Percentiles rank a stretch among this genome's conserved stretches.
Evolutionary conservation across 2,329 filamentous ascomycete species (phyloP).

Genomic region (Ophiostoma novo-ulmi): DNA sequence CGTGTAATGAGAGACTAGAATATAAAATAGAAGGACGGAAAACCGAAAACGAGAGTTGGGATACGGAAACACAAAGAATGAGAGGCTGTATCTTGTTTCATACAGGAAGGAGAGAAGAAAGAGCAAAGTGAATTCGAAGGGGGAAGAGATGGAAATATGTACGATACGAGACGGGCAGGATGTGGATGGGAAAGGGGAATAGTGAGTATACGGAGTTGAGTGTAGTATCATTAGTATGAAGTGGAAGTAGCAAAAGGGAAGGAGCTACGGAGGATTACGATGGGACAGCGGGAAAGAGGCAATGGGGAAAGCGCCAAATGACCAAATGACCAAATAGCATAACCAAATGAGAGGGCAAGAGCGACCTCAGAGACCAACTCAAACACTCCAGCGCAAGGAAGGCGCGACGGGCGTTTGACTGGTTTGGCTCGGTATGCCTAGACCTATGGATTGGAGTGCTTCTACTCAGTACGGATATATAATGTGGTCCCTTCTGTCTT

Average conservation of each 20-base stretch:
- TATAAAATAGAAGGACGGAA: conserved; percentile 14
- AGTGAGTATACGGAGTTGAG: not conserved
- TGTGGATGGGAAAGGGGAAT: conserved; percentile 5
- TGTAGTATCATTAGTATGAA: too few species aligned
- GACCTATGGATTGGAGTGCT: not conserved
- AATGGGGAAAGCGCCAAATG: conserved; percentile 3
- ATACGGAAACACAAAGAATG: conserved; percentile 15
- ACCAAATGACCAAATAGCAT: not conserved
- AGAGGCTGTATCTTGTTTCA: conserved; percentile 14
- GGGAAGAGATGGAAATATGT: conserved; percentile 16
- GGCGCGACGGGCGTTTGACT: conserved; percentile 1
- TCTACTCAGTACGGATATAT: not conserved
- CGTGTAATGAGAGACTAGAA: conserved; percentile 13
- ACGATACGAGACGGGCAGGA: not conserved
- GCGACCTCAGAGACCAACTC: not conserved
- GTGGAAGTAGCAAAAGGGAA: conserved; percentile 7
- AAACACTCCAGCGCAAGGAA: not conserved
- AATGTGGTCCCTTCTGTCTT: conserved; percentile 5
- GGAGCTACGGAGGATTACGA: conserved; percentile 15
- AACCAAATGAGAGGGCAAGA: not conserved
- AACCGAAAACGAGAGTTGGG: conserved; percentile 13
- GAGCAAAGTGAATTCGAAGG: conserved; percentile 9
- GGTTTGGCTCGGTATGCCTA: not conserved
- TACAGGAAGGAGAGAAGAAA: conserved; percentile 14
- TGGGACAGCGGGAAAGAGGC: not conserved